Evolutionary conservation across 306 rosid genomes (phyloP).

Genomic region (Malus fusca): DNA sequence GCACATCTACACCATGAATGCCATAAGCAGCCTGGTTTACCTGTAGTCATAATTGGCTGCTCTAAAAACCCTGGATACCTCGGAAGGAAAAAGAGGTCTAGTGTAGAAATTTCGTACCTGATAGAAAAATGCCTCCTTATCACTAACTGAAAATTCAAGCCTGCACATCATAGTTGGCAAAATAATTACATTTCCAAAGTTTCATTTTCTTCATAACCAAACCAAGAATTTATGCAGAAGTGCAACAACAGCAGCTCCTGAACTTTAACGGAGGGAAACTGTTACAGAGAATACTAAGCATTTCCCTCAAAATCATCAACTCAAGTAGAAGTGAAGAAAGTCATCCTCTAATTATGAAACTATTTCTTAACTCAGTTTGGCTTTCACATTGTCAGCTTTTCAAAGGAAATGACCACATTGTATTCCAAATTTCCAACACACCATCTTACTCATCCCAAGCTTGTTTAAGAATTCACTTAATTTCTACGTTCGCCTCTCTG

Average conservation of each 20-base stretch:
- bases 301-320: background rate
- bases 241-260: constrained; percentile 7
- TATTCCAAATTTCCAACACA: background rate
- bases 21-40: constrained; percentile 81
- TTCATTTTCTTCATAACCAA: background rate
- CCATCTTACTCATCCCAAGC: background rate
- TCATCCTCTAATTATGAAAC: background rate
- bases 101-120: constrained; percentile 37
- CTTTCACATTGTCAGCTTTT: background rate
- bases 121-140: constrained; percentile 74
- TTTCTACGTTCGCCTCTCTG: background rate
- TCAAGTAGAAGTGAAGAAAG: background rate
- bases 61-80: background rate
- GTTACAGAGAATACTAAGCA: background rate
- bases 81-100: background rate
- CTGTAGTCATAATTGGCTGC: constrained; percentile 41
- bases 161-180: constrained; percentile 27
- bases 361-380: background rate
- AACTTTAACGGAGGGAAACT: background rate
- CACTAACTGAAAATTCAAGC: constrained; percentile 66
- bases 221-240: background rate
- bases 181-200: background rate
- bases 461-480: background rate
- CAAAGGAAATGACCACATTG: background rate
- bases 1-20: constrained; percentile 70